Base-by-base conservation (phyloP, 2,329 filamentous ascomycete genomes). In the Proliferodiscus dingleyae region DNA sequence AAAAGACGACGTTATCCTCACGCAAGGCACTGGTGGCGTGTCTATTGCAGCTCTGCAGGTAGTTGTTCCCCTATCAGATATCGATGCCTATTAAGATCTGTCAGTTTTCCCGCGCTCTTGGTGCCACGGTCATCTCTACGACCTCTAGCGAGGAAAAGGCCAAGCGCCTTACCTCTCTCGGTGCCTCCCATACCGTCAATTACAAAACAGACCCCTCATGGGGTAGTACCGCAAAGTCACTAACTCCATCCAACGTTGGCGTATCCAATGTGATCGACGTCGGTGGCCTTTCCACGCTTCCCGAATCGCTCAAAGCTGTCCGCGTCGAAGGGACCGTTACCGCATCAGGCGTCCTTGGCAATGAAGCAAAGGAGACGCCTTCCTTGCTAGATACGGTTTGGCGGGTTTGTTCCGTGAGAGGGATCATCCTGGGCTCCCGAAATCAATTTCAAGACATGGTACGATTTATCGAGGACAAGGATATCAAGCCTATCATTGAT, bases 101-200 rank as follows among this genome's bases (percentile, higher is more conserved):
- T 16, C 30, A 33, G 30, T 58, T 71, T 29, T 74, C 75, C 7
- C 66, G 69, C 37, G 73, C 75, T 0, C 68, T 68, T 1, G 76
- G 75, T 2, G 72, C 74, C 8, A 71, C 52, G 1, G 73, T 81
- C 1, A 77, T 85, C 32, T 70, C 81, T 1, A 84, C 79, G 0
- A 81, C 77, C 0, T 80, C 74, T 0, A 75, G 72, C 0, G 69
- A 75, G 6, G 65, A 67, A 5, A 83, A 83, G 60, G 72, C 72
- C 0, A 60, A 73, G 38, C 68, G 67, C 23, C 68, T 82, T n/a
- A 72, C 70, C 49, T 61, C 70, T 18, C 67, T 84, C 4, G 81
- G 82, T 3, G 81, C 79, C 0, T 68, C 72, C 40, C 68, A 77
- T 33, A 64, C 75, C 2, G 69, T 85, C 60, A 83, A 85, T 62